phyloP scores from a whole-genome alignment of 177 flowering plant genomes.

The Telopea speciosissima region DNA sequence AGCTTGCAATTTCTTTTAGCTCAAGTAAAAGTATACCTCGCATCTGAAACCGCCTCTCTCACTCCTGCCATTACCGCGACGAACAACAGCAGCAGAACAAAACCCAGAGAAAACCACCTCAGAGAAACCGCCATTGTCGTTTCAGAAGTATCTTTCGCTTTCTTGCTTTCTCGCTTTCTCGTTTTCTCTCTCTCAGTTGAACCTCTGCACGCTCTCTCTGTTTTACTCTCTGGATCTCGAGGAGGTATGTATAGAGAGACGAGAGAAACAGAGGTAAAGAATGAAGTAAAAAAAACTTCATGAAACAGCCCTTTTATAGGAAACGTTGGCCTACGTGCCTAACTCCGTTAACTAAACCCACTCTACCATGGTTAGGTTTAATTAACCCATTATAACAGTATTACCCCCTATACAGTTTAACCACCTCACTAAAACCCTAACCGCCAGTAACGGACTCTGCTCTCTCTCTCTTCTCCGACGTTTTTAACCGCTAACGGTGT shows the following conservation, averaged over 20 bases:
- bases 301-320: conserved; percentile 7
- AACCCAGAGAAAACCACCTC: conserved; percentile 7
- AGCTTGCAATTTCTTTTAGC: neutral
- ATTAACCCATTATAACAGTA: neutral
- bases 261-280: neutral
- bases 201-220: neutral
- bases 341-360: conserved; percentile 2
- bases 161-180: neutral
- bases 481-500: too few relatives aligned
- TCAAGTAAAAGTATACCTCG: conserved; percentile 6
- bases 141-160: neutral
- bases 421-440: conserved; percentile 2
- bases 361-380: conserved; percentile 4
- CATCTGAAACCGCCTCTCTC: conserved; percentile 7
- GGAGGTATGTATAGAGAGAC: neutral
- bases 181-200: too few relatives aligned
- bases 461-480: conserved; percentile 5
- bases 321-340: neutral
- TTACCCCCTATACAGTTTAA: neutral
- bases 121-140: conserved; percentile 10
- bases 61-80: conserved; percentile 9
- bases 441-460: conserved; percentile 16
- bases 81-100: neutral
- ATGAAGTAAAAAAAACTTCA: conserved; percentile 3
- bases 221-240: neutral